Conservation (phyloP, 306 rosid species). For the Quercus suber region DNA sequence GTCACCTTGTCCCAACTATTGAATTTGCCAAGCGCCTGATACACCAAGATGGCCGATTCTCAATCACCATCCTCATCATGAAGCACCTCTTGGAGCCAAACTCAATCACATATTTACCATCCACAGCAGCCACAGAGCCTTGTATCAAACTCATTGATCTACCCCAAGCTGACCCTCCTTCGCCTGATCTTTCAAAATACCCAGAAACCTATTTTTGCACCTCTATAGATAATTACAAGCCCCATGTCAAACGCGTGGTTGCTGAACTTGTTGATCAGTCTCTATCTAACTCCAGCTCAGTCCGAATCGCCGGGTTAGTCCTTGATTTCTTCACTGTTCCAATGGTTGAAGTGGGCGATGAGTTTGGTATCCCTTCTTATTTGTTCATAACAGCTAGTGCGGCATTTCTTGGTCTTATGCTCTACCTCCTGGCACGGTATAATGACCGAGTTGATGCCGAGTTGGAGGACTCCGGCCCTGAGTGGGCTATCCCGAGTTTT, state of each 20-base stretch:
- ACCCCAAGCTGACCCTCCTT: slow-evolving; percentile 31
- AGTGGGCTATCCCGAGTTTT: slow-evolving; percentile 40
- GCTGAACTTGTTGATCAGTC: neutral
- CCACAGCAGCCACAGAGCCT: slow-evolving; percentile 9
- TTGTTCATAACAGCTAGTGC: slow-evolving; percentile 51
- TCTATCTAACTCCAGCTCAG: neutral
- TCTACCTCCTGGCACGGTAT: slow-evolving; percentile 22
- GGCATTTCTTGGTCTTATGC: slow-evolving; percentile 39
- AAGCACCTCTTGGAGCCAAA: slow-evolving; percentile 38
- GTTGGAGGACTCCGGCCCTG: slow-evolving; percentile 3
- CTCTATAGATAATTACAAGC: slow-evolving; percentile 28
- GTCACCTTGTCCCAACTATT: slow-evolving; percentile 46
- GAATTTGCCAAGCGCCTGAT: slow-evolving; percentile 55
- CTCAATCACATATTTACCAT: slow-evolving; percentile 19
- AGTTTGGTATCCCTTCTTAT: slow-evolving; percentile 47
- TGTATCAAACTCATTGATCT: slow-evolving; percentile 37
- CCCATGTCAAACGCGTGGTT: slow-evolving; percentile 25
- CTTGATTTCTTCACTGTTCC: slow-evolving; percentile 47
- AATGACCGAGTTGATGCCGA: slow-evolving; percentile 1
- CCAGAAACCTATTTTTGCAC: slow-evolving; percentile 21
- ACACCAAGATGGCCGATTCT: slow-evolving; percentile 38
- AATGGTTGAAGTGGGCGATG: slow-evolving; percentile 47
- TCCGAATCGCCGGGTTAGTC: slow-evolving; percentile 35
- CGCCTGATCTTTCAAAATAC: slow-evolving; percentile 26
- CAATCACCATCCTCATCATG: slow-evolving; percentile 49